Conservation (phyloP, 2,329 filamentous ascomycete species). For the Diaporthe destruens region DNA sequence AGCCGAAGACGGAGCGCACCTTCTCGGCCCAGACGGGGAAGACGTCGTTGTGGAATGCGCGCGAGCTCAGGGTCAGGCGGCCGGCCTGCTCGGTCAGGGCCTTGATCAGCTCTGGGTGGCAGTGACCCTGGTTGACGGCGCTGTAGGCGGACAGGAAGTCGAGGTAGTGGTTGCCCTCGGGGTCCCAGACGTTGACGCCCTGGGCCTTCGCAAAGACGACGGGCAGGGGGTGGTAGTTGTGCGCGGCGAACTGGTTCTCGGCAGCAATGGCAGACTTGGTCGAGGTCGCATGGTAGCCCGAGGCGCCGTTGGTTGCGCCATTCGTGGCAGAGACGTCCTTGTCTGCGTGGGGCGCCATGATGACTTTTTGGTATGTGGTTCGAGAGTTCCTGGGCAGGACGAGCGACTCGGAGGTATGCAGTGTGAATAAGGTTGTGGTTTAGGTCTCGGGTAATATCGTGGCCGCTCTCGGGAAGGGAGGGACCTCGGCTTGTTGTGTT, state of each 20-base stretch:
- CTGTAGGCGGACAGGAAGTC: conserved; percentile 99
- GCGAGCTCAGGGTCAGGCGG: conserved; percentile 89
- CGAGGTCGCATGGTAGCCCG: conserved; percentile 79
- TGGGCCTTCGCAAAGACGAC: conserved; percentile 90
- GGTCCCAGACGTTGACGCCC: conserved; percentile 95
- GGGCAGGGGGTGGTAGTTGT: conserved; percentile 98
- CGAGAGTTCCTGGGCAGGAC: conserved; percentile 39
- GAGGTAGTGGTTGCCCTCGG: conserved; percentile 93
- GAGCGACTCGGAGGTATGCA: background rate
- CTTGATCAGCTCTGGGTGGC: conserved; percentile 95
- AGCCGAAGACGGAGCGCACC: conserved; percentile 88
- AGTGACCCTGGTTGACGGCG: conserved; percentile 98
- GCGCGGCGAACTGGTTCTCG: conserved; percentile 88
- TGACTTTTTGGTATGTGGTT: conserved; percentile 43
- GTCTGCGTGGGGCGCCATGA: conserved; percentile 71
- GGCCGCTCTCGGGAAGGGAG: conserved; percentile 4
- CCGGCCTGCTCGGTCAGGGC: conserved; percentile 90
- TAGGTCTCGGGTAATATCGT: conserved; percentile 1
- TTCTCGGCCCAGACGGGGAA: conserved; percentile 97
- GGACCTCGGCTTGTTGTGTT: conserved; percentile 11
- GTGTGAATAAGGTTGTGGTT: background rate
- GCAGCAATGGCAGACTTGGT: conserved; percentile 82
- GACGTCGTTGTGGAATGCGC: conserved; percentile 98
- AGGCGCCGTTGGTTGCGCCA: conserved; percentile 50
- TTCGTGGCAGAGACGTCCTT: conserved; percentile 55